Evolutionary conservation across 352 stramenopile genomes (phyloP).

Genomic region (Phytophthora sp.): DNA sequence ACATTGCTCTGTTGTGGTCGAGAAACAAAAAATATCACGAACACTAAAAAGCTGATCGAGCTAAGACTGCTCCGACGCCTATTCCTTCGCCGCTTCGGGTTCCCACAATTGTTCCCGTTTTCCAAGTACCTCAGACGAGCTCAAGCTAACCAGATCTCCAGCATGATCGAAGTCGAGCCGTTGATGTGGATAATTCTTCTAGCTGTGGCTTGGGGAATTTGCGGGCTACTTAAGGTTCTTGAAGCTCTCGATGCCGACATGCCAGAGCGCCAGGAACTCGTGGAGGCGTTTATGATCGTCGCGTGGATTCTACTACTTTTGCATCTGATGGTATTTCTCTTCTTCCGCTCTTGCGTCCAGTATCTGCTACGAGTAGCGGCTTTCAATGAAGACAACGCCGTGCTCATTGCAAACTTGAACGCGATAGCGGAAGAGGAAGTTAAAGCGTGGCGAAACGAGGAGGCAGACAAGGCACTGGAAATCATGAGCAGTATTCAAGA

Average conservation of each 20-base stretch:
- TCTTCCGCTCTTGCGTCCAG: slow-evolving; percentile 42
- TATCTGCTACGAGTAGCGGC: slow-evolving; percentile 44
- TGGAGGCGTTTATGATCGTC: slow-evolving; percentile 39
- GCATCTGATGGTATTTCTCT: slow-evolving; percentile 44
- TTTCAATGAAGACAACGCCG: slow-evolving; percentile 19
- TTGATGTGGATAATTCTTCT: slow-evolving; percentile 66
- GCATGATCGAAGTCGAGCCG: slow-evolving; percentile 79
- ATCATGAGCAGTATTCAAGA: slow-evolving; percentile 25
- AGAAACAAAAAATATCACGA: slow-evolving; percentile 15
- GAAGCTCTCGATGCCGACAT: slow-evolving; percentile 12
- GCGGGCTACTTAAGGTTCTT: slow-evolving; percentile 23
- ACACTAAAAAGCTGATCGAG: slow-evolving; percentile 26
- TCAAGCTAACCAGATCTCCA: slow-evolving; percentile 77
- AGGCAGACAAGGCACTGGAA: slow-evolving; percentile 21
- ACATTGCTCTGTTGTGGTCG: slow-evolving; percentile 15
- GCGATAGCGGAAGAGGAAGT: slow-evolving; percentile 27
- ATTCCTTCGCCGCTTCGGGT: slow-evolving; percentile 45
- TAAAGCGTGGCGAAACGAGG: slow-evolving; percentile 25
- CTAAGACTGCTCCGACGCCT: slow-evolving; percentile 45
- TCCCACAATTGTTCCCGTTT: slow-evolving; percentile 64
- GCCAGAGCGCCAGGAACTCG: slow-evolving; percentile 31
- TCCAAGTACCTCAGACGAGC: slow-evolving; percentile 73
- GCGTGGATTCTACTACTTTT: slow-evolving; percentile 41
- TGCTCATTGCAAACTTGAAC: slow-evolving; percentile 15
- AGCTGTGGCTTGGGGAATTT: slow-evolving; percentile 44